phyloP scores from a whole-genome alignment of 768 basidiomycete genomes.

The Termitomyces sp. region DNA sequence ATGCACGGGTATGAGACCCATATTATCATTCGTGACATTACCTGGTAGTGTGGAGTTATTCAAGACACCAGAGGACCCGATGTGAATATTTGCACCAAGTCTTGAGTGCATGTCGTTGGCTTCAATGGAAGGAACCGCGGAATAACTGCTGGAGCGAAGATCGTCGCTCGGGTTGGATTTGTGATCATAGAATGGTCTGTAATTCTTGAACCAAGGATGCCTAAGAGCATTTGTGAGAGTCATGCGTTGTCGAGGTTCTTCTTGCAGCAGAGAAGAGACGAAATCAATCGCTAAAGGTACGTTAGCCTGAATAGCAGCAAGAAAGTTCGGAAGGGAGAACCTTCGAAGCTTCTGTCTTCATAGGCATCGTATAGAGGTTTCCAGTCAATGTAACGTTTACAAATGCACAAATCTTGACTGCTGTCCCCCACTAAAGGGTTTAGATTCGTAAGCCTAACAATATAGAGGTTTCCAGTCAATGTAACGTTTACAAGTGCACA shows the following conservation, averaged over 20 bases:
- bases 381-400: constrained; percentile 64
- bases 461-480: constrained; percentile 53
- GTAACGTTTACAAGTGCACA: constrained; percentile 51
- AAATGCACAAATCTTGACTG: constrained; percentile 47
- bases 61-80: constrained; percentile 13
- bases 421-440: constrained; percentile 79
- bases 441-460: constrained; percentile 59
- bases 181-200: constrained; percentile 21
- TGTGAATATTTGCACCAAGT: constrained; percentile 19
- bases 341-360: constrained; percentile 30
- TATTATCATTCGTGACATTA: neutral
- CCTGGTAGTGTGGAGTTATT: neutral
- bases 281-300: constrained; percentile 50
- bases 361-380: constrained; percentile 25
- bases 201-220: constrained; percentile 68
- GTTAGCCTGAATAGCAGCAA: neutral
- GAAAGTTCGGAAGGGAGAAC: constrained; percentile 27
- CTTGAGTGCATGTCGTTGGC: constrained; percentile 12
- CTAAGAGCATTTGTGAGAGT: constrained; percentile 57
- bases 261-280: constrained; percentile 55
- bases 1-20: neutral
- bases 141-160: neutral
- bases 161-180: neutral
- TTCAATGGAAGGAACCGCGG: constrained; percentile 8
- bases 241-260: constrained; percentile 63